Evolutionary conservation across 108 stramenopile species (phyloP).

Genomic region (Pseudonitzschia multistriata): DNA sequence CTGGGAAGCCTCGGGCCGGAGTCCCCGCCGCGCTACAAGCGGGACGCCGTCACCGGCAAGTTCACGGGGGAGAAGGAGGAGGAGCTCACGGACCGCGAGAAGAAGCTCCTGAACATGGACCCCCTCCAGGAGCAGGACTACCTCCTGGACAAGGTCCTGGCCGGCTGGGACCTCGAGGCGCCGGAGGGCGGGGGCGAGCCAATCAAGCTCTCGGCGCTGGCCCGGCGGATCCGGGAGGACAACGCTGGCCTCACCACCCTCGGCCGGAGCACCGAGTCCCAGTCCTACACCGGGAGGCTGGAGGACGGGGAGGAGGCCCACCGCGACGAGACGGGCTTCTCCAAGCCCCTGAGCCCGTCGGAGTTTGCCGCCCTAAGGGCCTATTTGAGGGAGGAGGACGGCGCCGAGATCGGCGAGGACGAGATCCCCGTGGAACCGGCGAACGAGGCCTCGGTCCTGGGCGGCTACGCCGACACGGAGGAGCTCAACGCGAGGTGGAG

Average conservation of each 20-base stretch:
- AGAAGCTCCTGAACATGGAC: constrained; percentile 57
- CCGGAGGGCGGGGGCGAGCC: constrained; percentile 17
- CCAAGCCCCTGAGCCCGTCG: constrained; percentile 47
- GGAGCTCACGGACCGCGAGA: constrained; percentile 52
- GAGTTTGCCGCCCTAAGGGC: constrained; percentile 61
- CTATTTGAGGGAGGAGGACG: constrained; percentile 53
- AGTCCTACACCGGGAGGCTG: constrained; percentile 21
- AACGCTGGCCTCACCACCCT: constrained; percentile 67
- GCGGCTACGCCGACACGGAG: constrained; percentile 46
- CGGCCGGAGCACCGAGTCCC: constrained; percentile 60
- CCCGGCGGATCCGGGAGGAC: constrained; percentile 59
- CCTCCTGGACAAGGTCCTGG: constrained; percentile 32
- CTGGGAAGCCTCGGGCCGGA: constrained; percentile 45
- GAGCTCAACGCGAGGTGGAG: constrained; percentile 57
- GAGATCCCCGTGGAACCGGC: constrained; percentile 48
- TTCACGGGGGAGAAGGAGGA: constrained; percentile 64
- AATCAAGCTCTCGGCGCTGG: constrained; percentile 39
- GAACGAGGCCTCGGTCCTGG: constrained; percentile 15
- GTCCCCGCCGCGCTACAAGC: constrained; percentile 66
- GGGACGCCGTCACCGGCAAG: constrained; percentile 76
- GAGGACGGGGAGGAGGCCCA: constrained; percentile 35
- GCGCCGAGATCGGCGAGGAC: constrained; percentile 48
- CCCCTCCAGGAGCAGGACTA: constrained; percentile 40
- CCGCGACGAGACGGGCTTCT: constrained; percentile 34
- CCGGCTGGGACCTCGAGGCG: constrained; percentile 40